Evolutionary conservation across 306 rosid species (phyloP).

Genomic region (Myrica gale): DNA sequence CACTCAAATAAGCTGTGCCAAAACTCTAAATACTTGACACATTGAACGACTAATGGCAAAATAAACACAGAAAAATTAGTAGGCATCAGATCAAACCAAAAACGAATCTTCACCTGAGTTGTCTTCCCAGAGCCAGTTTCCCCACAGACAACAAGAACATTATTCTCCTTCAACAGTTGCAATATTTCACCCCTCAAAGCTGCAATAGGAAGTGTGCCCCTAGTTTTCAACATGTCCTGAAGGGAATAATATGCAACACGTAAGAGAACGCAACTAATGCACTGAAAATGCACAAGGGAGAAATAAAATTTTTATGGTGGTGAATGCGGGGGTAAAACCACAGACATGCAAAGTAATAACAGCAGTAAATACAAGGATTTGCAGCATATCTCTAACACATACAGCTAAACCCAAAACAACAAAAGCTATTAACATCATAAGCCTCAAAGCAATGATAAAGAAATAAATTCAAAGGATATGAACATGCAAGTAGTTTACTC

Average conservation of each 20-base stretch:
- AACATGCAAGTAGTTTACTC: neutral
- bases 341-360: neutral
- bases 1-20: constrained; percentile 19
- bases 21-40: constrained; percentile 18
- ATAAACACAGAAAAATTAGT: constrained; percentile 6
- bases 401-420: neutral
- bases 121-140: constrained; percentile 99
- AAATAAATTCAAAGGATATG: neutral
- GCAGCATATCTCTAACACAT: neutral
- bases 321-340: neutral
- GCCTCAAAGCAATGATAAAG: neutral
- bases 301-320: neutral
- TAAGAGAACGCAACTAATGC: neutral
- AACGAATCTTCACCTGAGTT: constrained; percentile 67
- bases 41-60: neutral
- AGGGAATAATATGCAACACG: constrained; percentile 24
- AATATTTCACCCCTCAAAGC: constrained; percentile 61
- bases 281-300: neutral
- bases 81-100: constrained; percentile 13
- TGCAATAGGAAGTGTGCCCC: constrained; percentile 85
- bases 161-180: constrained; percentile 64
- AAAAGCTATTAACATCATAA: neutral
- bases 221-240: constrained; percentile 75
- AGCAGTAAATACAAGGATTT: neutral
- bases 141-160: constrained; percentile 91